These are phyloP conservation scores for Kitagawia praeruptora DNA, from an alignment of 129 eudicot genomes.

Conservation along the genomic window DNA sequence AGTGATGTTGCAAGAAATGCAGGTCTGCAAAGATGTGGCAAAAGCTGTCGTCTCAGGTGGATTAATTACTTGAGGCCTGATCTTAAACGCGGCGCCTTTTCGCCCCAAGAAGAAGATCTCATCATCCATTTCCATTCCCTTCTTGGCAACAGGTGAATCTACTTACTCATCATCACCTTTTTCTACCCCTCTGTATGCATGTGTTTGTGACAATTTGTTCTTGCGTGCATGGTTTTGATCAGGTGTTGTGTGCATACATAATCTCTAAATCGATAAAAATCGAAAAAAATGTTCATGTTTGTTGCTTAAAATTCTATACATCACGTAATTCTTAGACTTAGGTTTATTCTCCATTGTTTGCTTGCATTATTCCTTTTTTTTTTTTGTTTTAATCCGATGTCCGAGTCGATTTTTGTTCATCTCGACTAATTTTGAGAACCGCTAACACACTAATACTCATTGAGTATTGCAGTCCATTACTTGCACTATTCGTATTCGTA, in stretches of 20 bases:
- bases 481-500: no score
- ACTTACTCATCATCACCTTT: background rate
- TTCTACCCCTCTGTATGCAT: background rate
- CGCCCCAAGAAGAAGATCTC: conserved; percentile 82
- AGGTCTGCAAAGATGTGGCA: conserved; percentile 12
- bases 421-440: no score
- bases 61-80: conserved; percentile 85
- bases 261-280: no score
- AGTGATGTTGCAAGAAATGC: conserved; percentile 29
- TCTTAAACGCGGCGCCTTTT: conserved; percentile 87
- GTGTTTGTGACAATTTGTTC: background rate
- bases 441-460: no score
- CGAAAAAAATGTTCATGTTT: no score
- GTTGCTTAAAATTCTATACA: no score
- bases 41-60: conserved; percentile 79
- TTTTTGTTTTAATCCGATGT: no score
- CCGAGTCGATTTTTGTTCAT: no score
- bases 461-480: no score
- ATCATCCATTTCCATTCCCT: conserved; percentile 83
- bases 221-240: background rate
- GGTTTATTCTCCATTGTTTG: no score
- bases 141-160: conserved; percentile 77
- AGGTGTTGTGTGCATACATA: background rate
- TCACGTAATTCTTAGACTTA: no score
- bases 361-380: no score